These are phyloP conservation scores for Hericium erinaceus DNA, from an alignment of 768 basidiomycete genomes.

Conservation along the genomic window DNA sequence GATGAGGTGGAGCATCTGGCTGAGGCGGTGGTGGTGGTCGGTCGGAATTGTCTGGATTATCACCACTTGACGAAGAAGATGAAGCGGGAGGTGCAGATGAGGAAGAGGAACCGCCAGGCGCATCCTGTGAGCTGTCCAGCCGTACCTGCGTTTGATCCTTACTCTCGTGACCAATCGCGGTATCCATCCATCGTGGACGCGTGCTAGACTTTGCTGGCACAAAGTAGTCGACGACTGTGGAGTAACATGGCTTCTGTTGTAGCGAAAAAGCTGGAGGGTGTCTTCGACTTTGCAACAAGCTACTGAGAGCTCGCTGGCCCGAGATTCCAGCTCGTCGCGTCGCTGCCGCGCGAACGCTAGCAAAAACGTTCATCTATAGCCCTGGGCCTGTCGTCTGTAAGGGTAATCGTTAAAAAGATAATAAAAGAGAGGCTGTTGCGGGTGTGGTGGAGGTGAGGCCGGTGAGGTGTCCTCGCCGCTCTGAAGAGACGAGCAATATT, in stretches of 20 bases:
- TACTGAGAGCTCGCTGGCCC: not conserved
- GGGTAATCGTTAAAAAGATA: not conserved
- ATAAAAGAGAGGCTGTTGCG: not conserved
- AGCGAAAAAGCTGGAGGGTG: not conserved
- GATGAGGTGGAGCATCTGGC: conserved; percentile 26
- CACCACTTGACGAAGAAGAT: conserved; percentile 32
- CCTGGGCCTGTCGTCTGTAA: not conserved
- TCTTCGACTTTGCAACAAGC: not conserved
- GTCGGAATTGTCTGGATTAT: conserved; percentile 26
- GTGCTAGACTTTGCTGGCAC: not conserved
- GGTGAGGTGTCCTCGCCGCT: not conserved
- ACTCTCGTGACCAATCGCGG: not conserved
- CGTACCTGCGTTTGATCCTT: not conserved
- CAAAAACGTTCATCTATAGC: conserved; percentile 1
- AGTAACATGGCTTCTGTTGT: not conserved
- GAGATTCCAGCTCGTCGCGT: not conserved
- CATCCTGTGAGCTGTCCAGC: conserved; percentile 5
- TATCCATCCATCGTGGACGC: not conserved
- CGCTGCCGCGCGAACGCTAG: conserved; percentile 1
- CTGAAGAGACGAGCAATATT: not conserved
- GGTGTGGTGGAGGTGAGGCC: not conserved
- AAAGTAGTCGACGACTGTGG: conserved; percentile 1
- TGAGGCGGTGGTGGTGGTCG: conserved; percentile 30
- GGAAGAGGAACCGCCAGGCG: conserved; percentile 15
- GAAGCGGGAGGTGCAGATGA: conserved; percentile 30